Evolutionary conservation across 306 rosid species (phyloP).

Genomic region (Malus orientalis): DNA sequence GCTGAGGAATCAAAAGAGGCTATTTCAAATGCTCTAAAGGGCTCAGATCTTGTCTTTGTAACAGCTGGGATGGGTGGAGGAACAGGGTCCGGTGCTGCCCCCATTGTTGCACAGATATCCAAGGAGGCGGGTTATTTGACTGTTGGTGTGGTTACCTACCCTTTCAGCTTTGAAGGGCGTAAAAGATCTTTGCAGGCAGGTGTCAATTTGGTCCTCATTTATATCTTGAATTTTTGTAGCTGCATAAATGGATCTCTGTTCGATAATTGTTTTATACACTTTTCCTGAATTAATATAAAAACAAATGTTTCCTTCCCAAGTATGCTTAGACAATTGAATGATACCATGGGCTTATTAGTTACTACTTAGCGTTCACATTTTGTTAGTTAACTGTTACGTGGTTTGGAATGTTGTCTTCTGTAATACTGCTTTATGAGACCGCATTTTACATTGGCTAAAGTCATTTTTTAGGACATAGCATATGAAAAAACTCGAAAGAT

Average conservation of each 20-base stretch:
- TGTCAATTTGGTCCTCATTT: slow-evolving; percentile 30
- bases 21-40: slow-evolving; percentile 79
- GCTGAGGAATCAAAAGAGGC: slow-evolving; percentile 93
- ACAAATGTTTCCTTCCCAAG: neutral
- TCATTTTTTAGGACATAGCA: neutral
- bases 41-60: slow-evolving; percentile 93
- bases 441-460: neutral
- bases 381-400: neutral
- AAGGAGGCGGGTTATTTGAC: slow-evolving; percentile 96
- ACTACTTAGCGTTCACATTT: neutral
- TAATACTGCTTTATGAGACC: neutral
- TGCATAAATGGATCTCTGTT: neutral
- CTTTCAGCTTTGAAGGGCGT: slow-evolving; percentile 95
- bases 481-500: neutral
- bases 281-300: neutral
- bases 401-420: neutral
- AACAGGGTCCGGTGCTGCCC: slow-evolving; percentile 98
- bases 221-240: neutral
- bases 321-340: neutral
- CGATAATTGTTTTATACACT: neutral
- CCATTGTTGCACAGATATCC: slow-evolving; percentile 91
- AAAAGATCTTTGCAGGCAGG: slow-evolving; percentile 96
- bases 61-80: slow-evolving; percentile 99
- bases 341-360: neutral
- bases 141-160: slow-evolving; percentile 94